Evolutionary conservation across 2,329 filamentous ascomycete species (phyloP), one percentile per base, ranked within the genome.

Genomic region (Fusarium sp.): DNA sequence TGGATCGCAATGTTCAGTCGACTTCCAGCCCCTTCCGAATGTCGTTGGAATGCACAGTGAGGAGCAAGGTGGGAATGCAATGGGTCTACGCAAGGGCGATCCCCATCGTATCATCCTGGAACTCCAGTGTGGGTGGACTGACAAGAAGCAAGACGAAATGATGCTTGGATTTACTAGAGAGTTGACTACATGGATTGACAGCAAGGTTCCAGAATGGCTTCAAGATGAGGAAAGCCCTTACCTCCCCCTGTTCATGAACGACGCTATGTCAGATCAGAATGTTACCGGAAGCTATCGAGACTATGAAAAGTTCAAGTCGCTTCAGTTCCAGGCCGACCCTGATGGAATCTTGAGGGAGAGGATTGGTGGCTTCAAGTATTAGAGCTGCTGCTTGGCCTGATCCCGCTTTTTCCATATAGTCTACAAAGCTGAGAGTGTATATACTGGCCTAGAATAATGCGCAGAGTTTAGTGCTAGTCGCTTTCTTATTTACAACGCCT

Each of bases 1-100:
- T 0, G 59, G 38, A 5, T 63, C 60, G 0, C 60, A 63, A 13
- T 63, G 60, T 7, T 63, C 60, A 4, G 59, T 63, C 2, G 60
- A 63, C 15, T 63, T 49, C 28, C 60, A 63, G 4, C 59, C 60
- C 1, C 15, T 63, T 3, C 31, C 60, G 5, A 31, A 39, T 0
- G 22, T 40, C 1, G 46, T 63, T 4, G 59, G 60, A 0, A 63
- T 59, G 6, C 19, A 54, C 1, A 39, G 53, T 1, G 60, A 64
- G 8, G 13, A 49, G 0, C 25, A 47, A 2, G 60, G 60, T 0
- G 60, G 60, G 1, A 63, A 63, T 12, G 60, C 60, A 0, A 63
- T 63, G 2, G 60, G 60, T 1, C 43, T 63, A 7, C 43, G 42
- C 0, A 49, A 25, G 7, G 46, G 1, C 0, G 60, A 63, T 0